Conservation (phyloP, 2,329 filamentous ascomycete species). For the Fusarium sp. region DNA sequence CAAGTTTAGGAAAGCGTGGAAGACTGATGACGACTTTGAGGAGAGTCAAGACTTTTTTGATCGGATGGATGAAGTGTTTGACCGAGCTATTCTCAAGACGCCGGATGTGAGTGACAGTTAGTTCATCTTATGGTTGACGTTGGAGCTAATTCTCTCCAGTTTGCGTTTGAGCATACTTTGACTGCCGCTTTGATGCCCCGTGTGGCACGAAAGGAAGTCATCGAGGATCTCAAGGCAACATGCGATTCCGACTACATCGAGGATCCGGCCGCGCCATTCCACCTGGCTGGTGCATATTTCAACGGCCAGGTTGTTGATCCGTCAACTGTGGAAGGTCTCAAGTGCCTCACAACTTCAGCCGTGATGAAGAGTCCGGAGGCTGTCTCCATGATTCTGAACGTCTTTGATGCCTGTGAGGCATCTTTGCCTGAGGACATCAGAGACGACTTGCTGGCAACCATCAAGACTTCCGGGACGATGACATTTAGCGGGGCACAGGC, state of each 20-base stretch:
- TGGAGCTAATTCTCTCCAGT: not conserved
- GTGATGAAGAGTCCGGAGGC: not conserved
- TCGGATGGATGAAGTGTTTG: not conserved
- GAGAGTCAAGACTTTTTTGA: not conserved
- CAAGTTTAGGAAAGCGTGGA: not conserved
- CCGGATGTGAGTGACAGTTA: not conserved
- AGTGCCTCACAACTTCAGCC: not conserved
- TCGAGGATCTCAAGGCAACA: not conserved
- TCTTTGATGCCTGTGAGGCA: not conserved
- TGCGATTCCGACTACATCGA: not conserved
- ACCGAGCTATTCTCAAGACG: not conserved
- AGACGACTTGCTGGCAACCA: not conserved
- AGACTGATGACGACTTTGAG: not conserved
- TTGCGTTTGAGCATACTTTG: not conserved
- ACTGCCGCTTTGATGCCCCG: not conserved
- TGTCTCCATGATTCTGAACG: not conserved
- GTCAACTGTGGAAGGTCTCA: not conserved
- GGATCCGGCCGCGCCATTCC: not conserved
- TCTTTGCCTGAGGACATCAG: not conserved
- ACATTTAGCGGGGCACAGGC: not conserved
- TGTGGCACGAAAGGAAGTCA: not conserved
- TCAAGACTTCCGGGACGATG: not conserved
- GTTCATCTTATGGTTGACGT: not conserved
- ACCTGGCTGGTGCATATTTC: not conserved
- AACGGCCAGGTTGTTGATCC: not conserved